Percentiles rank a stretch among this genome's conserved stretches.
phyloP scores from a whole-genome alignment of 192 early-diverging fungal species.

The Coemansia sp. region DNA sequence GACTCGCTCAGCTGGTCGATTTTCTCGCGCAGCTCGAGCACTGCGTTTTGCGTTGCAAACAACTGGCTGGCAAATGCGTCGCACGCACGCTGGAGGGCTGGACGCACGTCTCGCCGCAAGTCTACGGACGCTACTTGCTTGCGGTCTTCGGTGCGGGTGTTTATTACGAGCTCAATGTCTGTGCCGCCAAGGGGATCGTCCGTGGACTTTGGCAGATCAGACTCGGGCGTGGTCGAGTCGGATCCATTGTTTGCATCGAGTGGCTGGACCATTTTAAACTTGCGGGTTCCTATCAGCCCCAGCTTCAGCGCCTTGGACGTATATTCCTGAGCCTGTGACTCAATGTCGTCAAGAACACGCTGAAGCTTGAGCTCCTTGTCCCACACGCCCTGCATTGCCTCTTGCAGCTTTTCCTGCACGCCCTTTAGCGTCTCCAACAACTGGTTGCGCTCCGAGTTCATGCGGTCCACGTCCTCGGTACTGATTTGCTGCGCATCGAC shows the following conservation, averaged over 20 bases:
- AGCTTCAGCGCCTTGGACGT: slow-evolving; percentile 46
- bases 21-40: slow-evolving; percentile 40
- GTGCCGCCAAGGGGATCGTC: slow-evolving; percentile 44
- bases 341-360: slow-evolving; percentile 66
- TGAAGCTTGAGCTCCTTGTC: slow-evolving; percentile 69
- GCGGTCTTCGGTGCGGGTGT: slow-evolving; percentile 44
- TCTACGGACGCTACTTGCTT: slow-evolving; percentile 48
- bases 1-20: slow-evolving; percentile 49
- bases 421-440: slow-evolving; percentile 57
- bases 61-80: slow-evolving; percentile 52
- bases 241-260: not conserved
- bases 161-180: slow-evolving; percentile 38
- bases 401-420: slow-evolving; percentile 59
- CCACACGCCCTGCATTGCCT: slow-evolving; percentile 61
- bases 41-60: slow-evolving; percentile 43
- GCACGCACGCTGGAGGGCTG: slow-evolving; percentile 44
- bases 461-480: slow-evolving; percentile 77
- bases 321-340: slow-evolving; percentile 47
- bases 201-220: slow-evolving; percentile 18
- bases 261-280: not conserved
- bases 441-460: slow-evolving; percentile 75
- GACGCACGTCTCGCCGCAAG: slow-evolving; percentile 41
- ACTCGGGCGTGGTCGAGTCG: not conserved
- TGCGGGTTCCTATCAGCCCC: slow-evolving; percentile 42
- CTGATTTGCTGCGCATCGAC: slow-evolving; percentile 77